Percentiles rank a stretch among this genome's conserved stretches.
Conservation (phyloP, 2,329 filamentous ascomycete genomes). For the Stagonosporopsis vannaccii region DNA sequence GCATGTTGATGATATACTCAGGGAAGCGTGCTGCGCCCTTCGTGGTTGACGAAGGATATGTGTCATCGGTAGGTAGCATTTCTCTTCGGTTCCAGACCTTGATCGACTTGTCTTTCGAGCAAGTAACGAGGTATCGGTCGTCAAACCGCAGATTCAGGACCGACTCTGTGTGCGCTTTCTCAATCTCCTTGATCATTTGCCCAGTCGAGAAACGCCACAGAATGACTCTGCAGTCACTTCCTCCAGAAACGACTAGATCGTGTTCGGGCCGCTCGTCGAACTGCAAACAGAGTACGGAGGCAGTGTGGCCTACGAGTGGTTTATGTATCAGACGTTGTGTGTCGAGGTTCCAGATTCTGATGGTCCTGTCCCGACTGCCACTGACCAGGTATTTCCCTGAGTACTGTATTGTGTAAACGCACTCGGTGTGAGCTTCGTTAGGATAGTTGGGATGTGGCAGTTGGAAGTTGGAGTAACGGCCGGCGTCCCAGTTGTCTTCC, state of each 20-base stretch:
- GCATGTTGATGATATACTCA: slow-evolving; percentile 62
- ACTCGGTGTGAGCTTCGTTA: slow-evolving; percentile 86
- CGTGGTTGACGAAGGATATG: slow-evolving; percentile 51
- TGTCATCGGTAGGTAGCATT: slow-evolving; percentile 49
- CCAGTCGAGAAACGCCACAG: slow-evolving; percentile 95
- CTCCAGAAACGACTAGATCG: slow-evolving; percentile 93
- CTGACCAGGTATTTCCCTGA: slow-evolving; percentile 86
- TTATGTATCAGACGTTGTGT: slow-evolving; percentile 77
- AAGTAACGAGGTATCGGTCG: slow-evolving; percentile 88
- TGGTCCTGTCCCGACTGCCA: slow-evolving; percentile 85
- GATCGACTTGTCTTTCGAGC: slow-evolving; percentile 96
- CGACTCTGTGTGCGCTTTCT: slow-evolving; percentile 82
- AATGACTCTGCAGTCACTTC: slow-evolving; percentile 89
- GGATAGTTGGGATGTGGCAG: slow-evolving; percentile 83
- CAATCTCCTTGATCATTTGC: slow-evolving; percentile 77
- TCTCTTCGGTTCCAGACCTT: slow-evolving; percentile 87
- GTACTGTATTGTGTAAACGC: slow-evolving; percentile 94
- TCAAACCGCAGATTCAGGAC: slow-evolving; percentile 95
- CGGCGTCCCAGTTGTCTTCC: slow-evolving; percentile 90
- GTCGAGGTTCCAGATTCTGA: slow-evolving; percentile 89
- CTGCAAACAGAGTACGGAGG: slow-evolving; percentile 92
- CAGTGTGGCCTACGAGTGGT: slow-evolving; percentile 79
- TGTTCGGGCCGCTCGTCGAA: slow-evolving; percentile 89
- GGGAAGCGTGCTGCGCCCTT: slow-evolving; percentile 57
- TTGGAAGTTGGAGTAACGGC: slow-evolving; percentile 84